These are phyloP conservation scores for Alternaria infectoria DNA, from an alignment of 2,329 filamentous ascomycete genomes.

Conservation along the genomic window DNA sequence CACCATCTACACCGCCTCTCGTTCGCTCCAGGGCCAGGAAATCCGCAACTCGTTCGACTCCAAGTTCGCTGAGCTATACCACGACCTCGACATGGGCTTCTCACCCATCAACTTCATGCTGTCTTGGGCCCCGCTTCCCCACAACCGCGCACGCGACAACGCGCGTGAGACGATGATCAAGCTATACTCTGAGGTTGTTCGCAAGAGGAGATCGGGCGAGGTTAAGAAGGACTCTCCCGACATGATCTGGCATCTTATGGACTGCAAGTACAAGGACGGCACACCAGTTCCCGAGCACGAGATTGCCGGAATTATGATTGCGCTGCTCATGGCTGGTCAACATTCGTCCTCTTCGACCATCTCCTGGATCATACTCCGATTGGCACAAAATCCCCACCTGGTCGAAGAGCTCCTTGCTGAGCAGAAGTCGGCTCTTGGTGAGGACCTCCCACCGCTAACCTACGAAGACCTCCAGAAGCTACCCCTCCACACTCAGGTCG, in stretches of 20 bases:
- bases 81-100: slow-evolving; percentile 90
- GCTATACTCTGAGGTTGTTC: slow-evolving; percentile 82
- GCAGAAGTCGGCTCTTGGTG: slow-evolving; percentile 75
- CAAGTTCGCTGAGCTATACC: slow-evolving; percentile 80
- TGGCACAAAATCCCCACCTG: slow-evolving; percentile 78
- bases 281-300: slow-evolving; percentile 79
- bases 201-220: slow-evolving; percentile 67
- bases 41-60: slow-evolving; percentile 82
- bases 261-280: slow-evolving; percentile 83
- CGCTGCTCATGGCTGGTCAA: slow-evolving; percentile 88
- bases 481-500: slow-evolving; percentile 79
- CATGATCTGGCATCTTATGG: slow-evolving; percentile 92
- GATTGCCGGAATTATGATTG: slow-evolving; percentile 93
- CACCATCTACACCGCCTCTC: slow-evolving; percentile 88
- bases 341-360: slow-evolving; percentile 86
- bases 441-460: slow-evolving; percentile 74
- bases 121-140: slow-evolving; percentile 86
- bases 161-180: slow-evolving; percentile 82
- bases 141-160: slow-evolving; percentile 80
- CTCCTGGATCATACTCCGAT: slow-evolving; percentile 82
- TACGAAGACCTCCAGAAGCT: slow-evolving; percentile 81
- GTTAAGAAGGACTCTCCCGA: slow-evolving; percentile 63
- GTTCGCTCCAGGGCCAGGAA: slow-evolving; percentile 82
- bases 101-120: slow-evolving; percentile 88
- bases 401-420: slow-evolving; percentile 83